Evolutionary conservation across 306 rosid genomes (phyloP), one percentile per base, ranked within the genome.

Genomic region (Amphicarpaea edgeworthii): DNA sequence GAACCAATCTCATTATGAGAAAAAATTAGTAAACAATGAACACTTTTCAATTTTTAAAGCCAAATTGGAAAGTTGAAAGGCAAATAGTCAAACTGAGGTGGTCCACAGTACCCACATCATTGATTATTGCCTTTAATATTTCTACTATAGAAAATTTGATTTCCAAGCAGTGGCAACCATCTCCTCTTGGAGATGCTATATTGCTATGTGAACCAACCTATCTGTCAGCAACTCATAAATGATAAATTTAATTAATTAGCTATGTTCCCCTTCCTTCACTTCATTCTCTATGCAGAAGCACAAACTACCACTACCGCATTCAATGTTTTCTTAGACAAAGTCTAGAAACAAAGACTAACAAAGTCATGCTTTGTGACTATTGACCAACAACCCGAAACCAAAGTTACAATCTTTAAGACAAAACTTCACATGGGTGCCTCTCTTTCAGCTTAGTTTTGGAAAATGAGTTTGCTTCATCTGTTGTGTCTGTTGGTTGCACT

Each of bases 391-490:
- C 37, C 58, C 68, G 23, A 58, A 57, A 60, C 54, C 68, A 45
- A 37, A 51, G 64, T 15, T 49, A 26, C 38, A 74, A 59, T 55
- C 45, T 57, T 34, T 43, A 9, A 28, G 23, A 50, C 17, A 8
- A 66, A 49, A 28, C 15, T 26, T 76, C 57, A 79, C 37, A 89
- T 67, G 85, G 74, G 79, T n/a, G 74, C 46, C 79, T 80, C 69
- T 43, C 70, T 64, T 45, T 71, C 28, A 15, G 55, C 73, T 73
- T 68, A 51, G 76, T 37, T 70, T 17, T 17, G 45, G 54, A 46
- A 77, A 11, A 90, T 90, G 97, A 85, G 63, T 55, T 76, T 68
- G 24, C 26, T 72, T 40, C 45, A 42, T 23, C 68, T 62, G 47
- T 50, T 83, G 59, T 4, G 75, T 57, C 60, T 78, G 7, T 15